Conservation (phyloP, 768 basidiomycete genomes). For the Tulasnella sp. region DNA sequence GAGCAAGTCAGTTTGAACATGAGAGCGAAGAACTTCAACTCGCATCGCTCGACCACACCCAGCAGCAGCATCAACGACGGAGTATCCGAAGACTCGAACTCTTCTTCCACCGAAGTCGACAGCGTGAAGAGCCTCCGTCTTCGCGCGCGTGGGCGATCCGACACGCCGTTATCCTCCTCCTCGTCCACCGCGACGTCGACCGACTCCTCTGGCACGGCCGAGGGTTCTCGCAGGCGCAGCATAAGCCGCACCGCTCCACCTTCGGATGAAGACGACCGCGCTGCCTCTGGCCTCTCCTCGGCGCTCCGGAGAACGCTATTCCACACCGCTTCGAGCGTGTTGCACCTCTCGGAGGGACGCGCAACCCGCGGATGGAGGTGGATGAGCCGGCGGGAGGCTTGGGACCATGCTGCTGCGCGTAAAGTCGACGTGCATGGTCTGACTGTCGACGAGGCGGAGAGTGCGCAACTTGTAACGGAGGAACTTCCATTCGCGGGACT, state of each 20-base stretch:
- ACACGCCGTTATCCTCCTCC: not conserved
- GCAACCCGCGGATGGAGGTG: not conserved
- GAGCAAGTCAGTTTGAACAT: not conserved
- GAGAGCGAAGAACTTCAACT: not conserved
- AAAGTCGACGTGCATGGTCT: not conserved
- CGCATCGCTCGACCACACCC: not conserved
- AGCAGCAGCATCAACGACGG: not conserved
- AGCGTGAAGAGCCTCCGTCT: not conserved
- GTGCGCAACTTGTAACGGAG: not conserved
- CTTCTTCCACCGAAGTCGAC: not conserved
- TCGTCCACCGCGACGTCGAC: not conserved
- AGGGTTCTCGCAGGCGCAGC: not conserved
- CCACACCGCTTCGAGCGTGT: not conserved
- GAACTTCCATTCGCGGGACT: not conserved
- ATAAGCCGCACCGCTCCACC: not conserved
- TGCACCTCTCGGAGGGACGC: not conserved
- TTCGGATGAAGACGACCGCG: too few species aligned
- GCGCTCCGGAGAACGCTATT: not conserved
- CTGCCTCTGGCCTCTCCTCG: not conserved
- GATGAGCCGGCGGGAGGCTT: not conserved
- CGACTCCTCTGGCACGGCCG: not conserved
- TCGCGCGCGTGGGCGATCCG: not conserved
- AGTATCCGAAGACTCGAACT: not conserved
- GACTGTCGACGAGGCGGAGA: not conserved
- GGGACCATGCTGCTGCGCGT: not conserved